Evolutionary conservation across 192 early-diverging fungal genomes (phyloP).

Genomic region (Gonapodya prolifera): DNA sequence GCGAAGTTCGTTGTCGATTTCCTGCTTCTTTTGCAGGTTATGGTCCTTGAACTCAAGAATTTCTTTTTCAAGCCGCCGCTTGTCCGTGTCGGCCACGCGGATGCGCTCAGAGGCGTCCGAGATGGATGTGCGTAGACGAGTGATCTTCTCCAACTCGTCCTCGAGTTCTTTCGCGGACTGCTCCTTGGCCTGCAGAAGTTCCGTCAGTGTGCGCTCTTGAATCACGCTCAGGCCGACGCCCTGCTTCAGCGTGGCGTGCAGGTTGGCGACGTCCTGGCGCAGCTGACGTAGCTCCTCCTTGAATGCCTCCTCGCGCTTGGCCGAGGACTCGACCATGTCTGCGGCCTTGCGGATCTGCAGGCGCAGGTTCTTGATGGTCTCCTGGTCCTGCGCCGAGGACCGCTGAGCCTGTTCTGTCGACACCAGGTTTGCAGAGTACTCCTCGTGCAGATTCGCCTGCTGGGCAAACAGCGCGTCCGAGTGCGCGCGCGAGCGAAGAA

Average conservation of each 20-base stretch:
- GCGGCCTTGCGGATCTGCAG: conserved; percentile 33
- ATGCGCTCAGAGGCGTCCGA: conserved; percentile 38
- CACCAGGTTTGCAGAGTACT: conserved; percentile 21
- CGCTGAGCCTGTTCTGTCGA: conserved; percentile 15
- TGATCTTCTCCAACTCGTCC: conserved; percentile 43
- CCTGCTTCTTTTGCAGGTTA: conserved; percentile 36
- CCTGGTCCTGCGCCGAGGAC: conserved; percentile 22
- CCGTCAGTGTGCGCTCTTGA: conserved; percentile 40
- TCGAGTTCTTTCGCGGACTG: conserved; percentile 36
- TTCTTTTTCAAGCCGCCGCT: conserved; percentile 35
- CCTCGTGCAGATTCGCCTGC: conserved; percentile 18
- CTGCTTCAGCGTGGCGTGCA: conserved; percentile 36
- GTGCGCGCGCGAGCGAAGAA: conserved; percentile 22
- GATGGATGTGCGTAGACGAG: conserved; percentile 28
- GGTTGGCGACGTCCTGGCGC: conserved; percentile 28
- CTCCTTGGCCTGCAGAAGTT: conserved; percentile 40
- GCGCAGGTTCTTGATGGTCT: conserved; percentile 24
- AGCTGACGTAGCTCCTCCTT: conserved; percentile 39
- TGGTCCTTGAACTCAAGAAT: conserved; percentile 42
- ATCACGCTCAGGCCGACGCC: conserved; percentile 39
- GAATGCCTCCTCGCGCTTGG: conserved; percentile 29
- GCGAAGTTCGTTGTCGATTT: conserved; percentile 40
- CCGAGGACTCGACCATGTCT: conserved; percentile 23
- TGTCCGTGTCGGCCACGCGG: conserved; percentile 26
- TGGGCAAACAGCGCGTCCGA: conserved; percentile 21